These are phyloP conservation scores for Pyrus communis DNA, from an alignment of 306 rosid genomes.

Conservation along the genomic window DNA sequence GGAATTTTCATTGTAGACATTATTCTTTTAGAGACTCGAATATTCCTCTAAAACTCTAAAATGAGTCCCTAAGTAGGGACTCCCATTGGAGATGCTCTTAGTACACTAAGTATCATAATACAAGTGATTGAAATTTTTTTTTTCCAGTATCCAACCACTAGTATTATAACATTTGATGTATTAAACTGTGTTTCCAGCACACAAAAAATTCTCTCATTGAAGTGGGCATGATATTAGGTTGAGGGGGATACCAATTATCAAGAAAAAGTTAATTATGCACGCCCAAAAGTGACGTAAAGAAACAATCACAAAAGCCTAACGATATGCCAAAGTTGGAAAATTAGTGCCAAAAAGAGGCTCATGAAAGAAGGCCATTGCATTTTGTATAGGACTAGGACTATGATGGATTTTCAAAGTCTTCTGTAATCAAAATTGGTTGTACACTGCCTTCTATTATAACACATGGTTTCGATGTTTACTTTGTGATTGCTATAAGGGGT, in stretches of 20 bases:
- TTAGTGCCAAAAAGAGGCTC: neutral
- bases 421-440: neutral
- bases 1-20: too few species aligned
- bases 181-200: too few species aligned
- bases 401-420: neutral
- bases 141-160: too few species aligned
- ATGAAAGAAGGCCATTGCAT: neutral
- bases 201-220: too few species aligned
- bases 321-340: slow-evolving; percentile 1
- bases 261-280: slow-evolving; percentile 21
- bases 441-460: neutral
- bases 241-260: slow-evolving; percentile 11
- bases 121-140: too few species aligned
- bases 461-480: neutral
- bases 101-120: too few species aligned
- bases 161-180: too few species aligned
- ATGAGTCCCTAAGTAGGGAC: too few species aligned
- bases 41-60: too few species aligned
- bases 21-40: too few species aligned
- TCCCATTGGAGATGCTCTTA: too few species aligned
- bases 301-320: neutral
- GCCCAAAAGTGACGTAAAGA: neutral
- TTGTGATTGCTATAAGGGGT: neutral
- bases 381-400: neutral
- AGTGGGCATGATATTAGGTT: slow-evolving; percentile 19